Base-by-base conservation (phyloP, 164 flowering plant species). In the Saururus chinensis region DNA sequence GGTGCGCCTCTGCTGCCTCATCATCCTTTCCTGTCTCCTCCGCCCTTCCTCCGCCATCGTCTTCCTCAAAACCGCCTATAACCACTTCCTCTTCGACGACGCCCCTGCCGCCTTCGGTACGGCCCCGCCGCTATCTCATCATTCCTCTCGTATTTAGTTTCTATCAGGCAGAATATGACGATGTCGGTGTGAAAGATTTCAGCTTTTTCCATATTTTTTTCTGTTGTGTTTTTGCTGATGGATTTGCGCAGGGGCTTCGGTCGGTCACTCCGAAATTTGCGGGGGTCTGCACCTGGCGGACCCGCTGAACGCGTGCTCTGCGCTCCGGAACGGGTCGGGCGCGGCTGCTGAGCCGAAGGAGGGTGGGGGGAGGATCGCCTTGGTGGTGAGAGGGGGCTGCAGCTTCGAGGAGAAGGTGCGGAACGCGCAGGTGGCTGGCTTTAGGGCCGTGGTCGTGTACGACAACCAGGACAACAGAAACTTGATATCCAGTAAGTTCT, bases 381-480 rank as follows among this genome's bases (percentile, higher is more conserved):
- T 84, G 79, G 76, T 82, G 22, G 75, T 57, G 45, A 80, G 89
- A 41, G 89, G 89, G 7, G 62, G 61, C 12, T 84, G 89, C 71
- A 64, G 72, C 40, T 84, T 84, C 56, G 81, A 73, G 41, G 83
- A 79, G 17, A 84, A 84, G 59, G 71, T 82, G 22, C 65, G 66
- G 62, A 77, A 79, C 64, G 84, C 85, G 17, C 84, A 84, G 53
- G 71, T 30, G 23, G 76, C 71, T 0, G 89, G 89, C 4, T 84
- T 74, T 62, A 61, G 42, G 37, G 82, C 83, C 9, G 89, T 77
- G 11, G 70, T 84, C 42, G 80, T 84, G 30, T 82, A 74, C 48
- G 81, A 82, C 56, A 69, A 82, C 68, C 67, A 26, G 45, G 67
- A 70, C 5, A 68, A 64, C 20, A 54, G 60, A 21, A 76, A 61